Base-by-base conservation (phyloP, 441 rosid genomes). In the Croton setiger region DNA sequence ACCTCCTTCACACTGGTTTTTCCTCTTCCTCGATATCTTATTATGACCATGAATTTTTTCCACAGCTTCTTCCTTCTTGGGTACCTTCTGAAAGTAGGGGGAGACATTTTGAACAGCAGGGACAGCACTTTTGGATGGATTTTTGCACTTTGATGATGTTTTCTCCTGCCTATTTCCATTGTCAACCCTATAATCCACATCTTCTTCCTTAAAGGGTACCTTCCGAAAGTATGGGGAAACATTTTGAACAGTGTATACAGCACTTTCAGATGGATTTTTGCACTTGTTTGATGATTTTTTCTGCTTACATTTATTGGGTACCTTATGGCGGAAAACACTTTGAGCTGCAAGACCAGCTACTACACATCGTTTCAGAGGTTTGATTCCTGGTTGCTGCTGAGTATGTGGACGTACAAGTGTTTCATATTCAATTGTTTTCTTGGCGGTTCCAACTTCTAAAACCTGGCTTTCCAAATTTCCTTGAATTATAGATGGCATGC, bases 191-290 rank as follows among this genome's bases (percentile, higher is more conserved):
- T 48, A 35, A 58, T 57, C 48, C 36, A 48, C 43, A 20, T 35
- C 49, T n/a, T 27, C 68, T 20, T 52, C 47, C 33, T 53, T 53
- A 20, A 11, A 11, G 13, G 49, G 15, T 54, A 20, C 51, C 17
- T 39, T 62, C 4, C 53, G 31, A 39, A 70, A 70, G 65, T 52
- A 70, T 14, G 73, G 67, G 57, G 75, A 57, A 18, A 72, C 65
- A 18, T 72, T 72, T 36, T 44, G n/a, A n/a, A n/a, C n/a, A n/a
- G n/a, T n/a, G n/a, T n/a, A n/a, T n/a, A n/a, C n/a, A n/a, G n/a
- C n/a, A n/a, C n/a, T n/a, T n/a, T n/a, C n/a, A n/a, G n/a, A n/a
- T n/a, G n/a, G n/a, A n/a, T n/a, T n/a, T n/a, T n/a, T n/a, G n/a
- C n/a, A n/a, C n/a, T n/a, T n/a, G n/a, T n/a, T n/a, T n/a, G n/a